Evolutionary conservation across 106 monocot species (phyloP), one percentile per base, ranked within the genome.

Genomic region (Dendrobium huoshanense): DNA sequence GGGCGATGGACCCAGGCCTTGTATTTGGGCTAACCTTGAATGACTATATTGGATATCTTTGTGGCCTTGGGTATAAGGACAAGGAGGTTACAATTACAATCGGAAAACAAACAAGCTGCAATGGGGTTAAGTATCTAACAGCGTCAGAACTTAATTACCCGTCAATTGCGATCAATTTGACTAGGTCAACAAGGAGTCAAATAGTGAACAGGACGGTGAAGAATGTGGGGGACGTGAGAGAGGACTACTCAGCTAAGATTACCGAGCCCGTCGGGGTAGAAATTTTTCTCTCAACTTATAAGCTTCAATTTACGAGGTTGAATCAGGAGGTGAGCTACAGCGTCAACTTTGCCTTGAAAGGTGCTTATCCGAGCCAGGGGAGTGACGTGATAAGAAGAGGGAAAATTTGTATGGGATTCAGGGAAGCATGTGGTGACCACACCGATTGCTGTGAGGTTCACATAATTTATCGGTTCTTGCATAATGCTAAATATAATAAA

Each of bases 1-100:
- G 16, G 25, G 90, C 87, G 15, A 81, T 83, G 83, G 87, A 90
- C 70, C 90, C 90, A 1, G 55, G 49, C 31, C 55, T 56, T 5
- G 42, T 75, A 7, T 75, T 37, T 37, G 37, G 37, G 37, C 37
- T 37, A 2, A 37, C 37, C 37, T 17, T 43, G 7, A 54, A 56
- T 40, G 59, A 81, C 15, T 82, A 29, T 65, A 49, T 79, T 11
- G 72, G 25, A 11, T 74, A 42, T 47, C 54, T 85, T 6, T 78
- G 81, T 24, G 41, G 42, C n/a, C 74, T 81, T 9, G 74, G 81
- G 9, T 81, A 81, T 74, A 75, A n/a, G 31, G 73, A 73, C 6
- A 0, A 11, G 5, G 54, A 81, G 15, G 81, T 56, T 6, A 18
- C 11, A 9, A 29, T 20, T 55, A 81, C 74, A 5, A 5, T 51